Evolutionary conservation across 495 filamentous ascomycete genomes (phyloP).

Genomic region (Gamarada debralockiae): DNA sequence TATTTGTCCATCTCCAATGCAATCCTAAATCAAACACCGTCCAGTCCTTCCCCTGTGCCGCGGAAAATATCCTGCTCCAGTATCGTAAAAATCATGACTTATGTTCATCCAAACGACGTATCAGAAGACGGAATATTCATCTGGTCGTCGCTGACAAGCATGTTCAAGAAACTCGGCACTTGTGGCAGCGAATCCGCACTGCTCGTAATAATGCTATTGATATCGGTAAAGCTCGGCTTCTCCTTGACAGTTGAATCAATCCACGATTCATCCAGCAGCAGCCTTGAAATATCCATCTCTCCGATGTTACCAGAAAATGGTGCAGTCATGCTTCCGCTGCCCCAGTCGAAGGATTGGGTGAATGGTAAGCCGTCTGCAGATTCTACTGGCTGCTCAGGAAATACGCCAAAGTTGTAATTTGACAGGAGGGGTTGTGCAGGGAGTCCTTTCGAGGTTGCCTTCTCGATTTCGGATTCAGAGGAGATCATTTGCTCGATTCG

Average conservation of each 20-base stretch:
- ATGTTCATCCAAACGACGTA: constrained; percentile 4
- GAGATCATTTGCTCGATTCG: constrained; percentile 24
- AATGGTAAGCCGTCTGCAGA: constrained; percentile 18
- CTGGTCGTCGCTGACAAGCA: constrained; percentile 22
- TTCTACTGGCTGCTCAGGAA: constrained; percentile 26
- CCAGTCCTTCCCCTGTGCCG: too few species aligned
- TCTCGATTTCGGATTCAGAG: constrained; percentile 4
- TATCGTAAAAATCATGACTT: too few species aligned
- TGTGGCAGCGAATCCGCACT: constrained; percentile 15
- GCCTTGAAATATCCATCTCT: constrained; percentile 47
- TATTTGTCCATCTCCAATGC: too few species aligned
- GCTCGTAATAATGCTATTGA: constrained; percentile 20
- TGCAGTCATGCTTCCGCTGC: constrained; percentile 7
- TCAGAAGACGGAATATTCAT: constrained; percentile 12
- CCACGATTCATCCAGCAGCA: constrained; percentile 43
- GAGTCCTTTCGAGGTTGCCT: neutral
- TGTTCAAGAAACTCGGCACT: constrained; percentile 17
- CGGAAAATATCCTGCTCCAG: too few species aligned
- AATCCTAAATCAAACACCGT: too few species aligned
- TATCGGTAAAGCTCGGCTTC: constrained; percentile 21
- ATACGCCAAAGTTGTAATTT: constrained; percentile 29
- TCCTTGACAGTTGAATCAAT: constrained; percentile 16
- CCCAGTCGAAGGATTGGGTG: constrained; percentile 22
- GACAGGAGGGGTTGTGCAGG: constrained; percentile 14
- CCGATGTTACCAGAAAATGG: constrained; percentile 24